phyloP scores from a whole-genome alignment of 75 land plant genomes.

The Pinus taeda region DNA sequence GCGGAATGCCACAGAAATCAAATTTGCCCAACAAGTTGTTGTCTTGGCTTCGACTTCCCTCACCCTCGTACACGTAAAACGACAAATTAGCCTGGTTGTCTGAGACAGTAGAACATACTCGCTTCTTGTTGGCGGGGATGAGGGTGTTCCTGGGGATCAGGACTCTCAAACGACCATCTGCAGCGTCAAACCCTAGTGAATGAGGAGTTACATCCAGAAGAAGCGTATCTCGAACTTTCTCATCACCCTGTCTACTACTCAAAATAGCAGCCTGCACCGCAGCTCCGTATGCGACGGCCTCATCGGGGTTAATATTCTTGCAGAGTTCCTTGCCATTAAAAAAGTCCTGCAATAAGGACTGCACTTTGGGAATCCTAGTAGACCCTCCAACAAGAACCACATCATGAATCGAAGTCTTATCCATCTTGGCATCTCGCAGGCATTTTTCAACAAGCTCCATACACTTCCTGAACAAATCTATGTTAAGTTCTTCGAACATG shows the following conservation, averaged over 20 bases:
- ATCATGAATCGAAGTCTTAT: too few species aligned
- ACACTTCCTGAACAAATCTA: too few species aligned
- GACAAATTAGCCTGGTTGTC: neutral
- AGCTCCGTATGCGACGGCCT: too few species aligned
- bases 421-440: too few species aligned
- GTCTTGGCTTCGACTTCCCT: neutral
- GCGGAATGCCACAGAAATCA: constrained; percentile 22
- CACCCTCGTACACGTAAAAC: neutral
- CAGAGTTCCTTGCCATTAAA: constrained; percentile 26
- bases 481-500: too few species aligned
- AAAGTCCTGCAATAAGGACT: constrained; percentile 22
- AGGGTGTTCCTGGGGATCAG: constrained; percentile 25
- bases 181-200: constrained; percentile 26
- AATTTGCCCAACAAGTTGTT: constrained; percentile 27
- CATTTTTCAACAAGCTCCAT: too few species aligned
- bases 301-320: constrained; percentile 20
- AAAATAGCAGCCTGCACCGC: too few species aligned
- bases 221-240: neutral
- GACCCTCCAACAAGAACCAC: too few species aligned
- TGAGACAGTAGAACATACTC: too few species aligned
- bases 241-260: constrained; percentile 10
- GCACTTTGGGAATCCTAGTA: constrained; percentile 15
- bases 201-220: constrained; percentile 38
- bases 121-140: neutral
- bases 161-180: constrained; percentile 26